phyloP scores from a whole-genome alignment of 2,329 filamentous ascomycete species.

The Aspergillus sergii region DNA sequence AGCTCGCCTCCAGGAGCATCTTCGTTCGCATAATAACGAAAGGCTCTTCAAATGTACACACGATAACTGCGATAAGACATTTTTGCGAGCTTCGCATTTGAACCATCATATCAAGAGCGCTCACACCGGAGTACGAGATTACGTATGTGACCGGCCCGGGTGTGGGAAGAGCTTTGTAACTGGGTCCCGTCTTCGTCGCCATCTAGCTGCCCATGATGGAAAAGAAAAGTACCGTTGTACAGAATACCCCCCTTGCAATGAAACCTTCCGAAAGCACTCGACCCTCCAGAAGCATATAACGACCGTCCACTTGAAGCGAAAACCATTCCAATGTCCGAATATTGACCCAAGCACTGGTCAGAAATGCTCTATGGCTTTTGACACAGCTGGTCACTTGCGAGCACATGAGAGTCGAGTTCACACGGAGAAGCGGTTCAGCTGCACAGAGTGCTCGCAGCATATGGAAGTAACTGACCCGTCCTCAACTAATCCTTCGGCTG shows the following conservation, averaged over 20 bases:
- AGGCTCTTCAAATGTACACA: slow-evolving; percentile 75
- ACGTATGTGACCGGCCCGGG: slow-evolving; percentile 69
- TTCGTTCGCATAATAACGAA: slow-evolving; percentile 83
- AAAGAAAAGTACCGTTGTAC: slow-evolving; percentile 75
- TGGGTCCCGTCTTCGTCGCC: slow-evolving; percentile 73
- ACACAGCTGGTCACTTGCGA: slow-evolving; percentile 70
- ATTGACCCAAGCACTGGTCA: slow-evolving; percentile 55
- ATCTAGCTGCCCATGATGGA: slow-evolving; percentile 76
- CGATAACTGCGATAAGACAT: slow-evolving; percentile 76
- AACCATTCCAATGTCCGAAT: slow-evolving; percentile 71
- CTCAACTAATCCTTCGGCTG: slow-evolving; percentile 36
- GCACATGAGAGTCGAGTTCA: slow-evolving; percentile 73
- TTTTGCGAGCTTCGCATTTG: slow-evolving; percentile 83
- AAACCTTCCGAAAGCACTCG: slow-evolving; percentile 84
- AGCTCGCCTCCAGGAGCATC: slow-evolving; percentile 75
- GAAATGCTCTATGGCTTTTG: slow-evolving; percentile 70
- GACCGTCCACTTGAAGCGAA: slow-evolving; percentile 70
- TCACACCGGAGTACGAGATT: slow-evolving; percentile 71
- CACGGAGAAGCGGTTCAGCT: slow-evolving; percentile 71
- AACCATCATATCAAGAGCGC: slow-evolving; percentile 82
- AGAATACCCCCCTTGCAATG: slow-evolving; percentile 68
- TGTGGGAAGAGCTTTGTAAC: slow-evolving; percentile 84
- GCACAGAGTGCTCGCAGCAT: slow-evolving; percentile 66
- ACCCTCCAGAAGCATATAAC: slow-evolving; percentile 83
- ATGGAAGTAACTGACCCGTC: slow-evolving; percentile 9